Evolutionary conservation across 75 land plant species (phyloP).

Genomic region (Selaginella moellendorffii): DNA sequence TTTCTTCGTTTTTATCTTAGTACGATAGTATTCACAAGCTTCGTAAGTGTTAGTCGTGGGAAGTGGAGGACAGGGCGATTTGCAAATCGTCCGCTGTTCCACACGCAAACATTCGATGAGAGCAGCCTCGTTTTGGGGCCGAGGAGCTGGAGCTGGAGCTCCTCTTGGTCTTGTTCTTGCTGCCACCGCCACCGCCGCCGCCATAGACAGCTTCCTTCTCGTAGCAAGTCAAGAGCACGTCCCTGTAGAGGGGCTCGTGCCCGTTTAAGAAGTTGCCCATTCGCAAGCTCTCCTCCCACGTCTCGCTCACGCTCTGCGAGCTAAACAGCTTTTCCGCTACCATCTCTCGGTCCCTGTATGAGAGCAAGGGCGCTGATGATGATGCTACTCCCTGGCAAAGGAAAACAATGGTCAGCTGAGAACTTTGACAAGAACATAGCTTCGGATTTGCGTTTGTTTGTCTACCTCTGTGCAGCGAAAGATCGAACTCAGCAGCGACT

Average conservation of each 20-base stretch:
- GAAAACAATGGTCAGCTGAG: not conserved
- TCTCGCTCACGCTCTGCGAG: slow-evolving; percentile 51
- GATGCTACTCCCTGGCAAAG: not conserved
- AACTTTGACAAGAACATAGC: not conserved
- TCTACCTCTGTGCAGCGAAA: slow-evolving; percentile 13
- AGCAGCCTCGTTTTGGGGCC: slow-evolving; percentile 28
- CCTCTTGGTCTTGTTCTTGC: not conserved
- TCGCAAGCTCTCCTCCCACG: slow-evolving; percentile 71
- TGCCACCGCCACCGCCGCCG: slow-evolving; percentile 34
- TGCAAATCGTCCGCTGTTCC: slow-evolving; percentile 87
- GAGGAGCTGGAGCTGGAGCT: no score
- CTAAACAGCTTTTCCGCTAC: slow-evolving; percentile 46
- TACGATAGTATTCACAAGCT: no score
- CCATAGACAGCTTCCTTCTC: slow-evolving; percentile 18
- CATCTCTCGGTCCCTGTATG: slow-evolving; percentile 40
- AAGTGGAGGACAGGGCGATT: slow-evolving; percentile 66
- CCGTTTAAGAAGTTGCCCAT: slow-evolving; percentile 98
- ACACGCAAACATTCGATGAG: slow-evolving; percentile 71
- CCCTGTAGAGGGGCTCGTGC: slow-evolving; percentile 73
- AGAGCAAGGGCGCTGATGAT: not conserved
- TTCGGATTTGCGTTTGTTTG: not conserved
- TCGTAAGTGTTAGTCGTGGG: slow-evolving; percentile 56
- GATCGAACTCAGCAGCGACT: slow-evolving; percentile 41
- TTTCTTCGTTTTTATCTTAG: no score
- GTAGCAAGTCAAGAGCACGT: slow-evolving; percentile 44